Conservation (phyloP, 2,329 filamentous ascomycete species). For the Chrysoporthe deuterocubensis region DNA sequence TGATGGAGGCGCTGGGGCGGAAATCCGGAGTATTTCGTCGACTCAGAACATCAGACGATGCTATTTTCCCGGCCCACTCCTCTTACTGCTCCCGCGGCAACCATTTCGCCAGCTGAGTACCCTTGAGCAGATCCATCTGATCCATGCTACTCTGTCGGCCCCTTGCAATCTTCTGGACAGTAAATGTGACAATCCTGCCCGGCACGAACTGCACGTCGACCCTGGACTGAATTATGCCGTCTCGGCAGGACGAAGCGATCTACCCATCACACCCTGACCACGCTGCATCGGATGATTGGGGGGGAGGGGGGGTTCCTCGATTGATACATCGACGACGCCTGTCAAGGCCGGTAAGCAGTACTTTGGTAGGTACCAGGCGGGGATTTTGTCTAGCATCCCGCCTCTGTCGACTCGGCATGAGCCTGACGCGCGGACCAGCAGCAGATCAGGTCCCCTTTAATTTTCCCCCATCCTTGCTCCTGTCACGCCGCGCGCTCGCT, state of each 20-base stretch:
- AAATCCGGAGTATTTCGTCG: constrained; percentile 27
- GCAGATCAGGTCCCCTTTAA: constrained; percentile 27
- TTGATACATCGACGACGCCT: constrained; percentile 3
- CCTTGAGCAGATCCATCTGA: constrained; percentile 18
- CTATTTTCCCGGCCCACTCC: constrained; percentile 23
- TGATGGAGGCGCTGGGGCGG: constrained; percentile 16
- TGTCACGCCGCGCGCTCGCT: constrained; percentile 15
- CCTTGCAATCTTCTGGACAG: constrained; percentile 25
- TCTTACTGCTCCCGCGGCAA: constrained; percentile 4
- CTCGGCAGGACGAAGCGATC: constrained; percentile 9
- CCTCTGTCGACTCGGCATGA: constrained; percentile 23
- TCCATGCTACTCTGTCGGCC: constrained; percentile 5
- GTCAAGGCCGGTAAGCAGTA: background rate
- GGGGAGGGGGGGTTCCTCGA: background rate
- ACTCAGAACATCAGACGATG: constrained; percentile 29
- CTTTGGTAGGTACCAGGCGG: background rate
- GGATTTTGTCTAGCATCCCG: constrained; percentile 18
- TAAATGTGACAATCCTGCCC: constrained; percentile 20
- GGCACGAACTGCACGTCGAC: constrained; percentile 18
- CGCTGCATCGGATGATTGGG: background rate
- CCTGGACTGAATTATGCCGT: constrained; percentile 3
- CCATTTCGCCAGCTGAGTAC: constrained; percentile 10
- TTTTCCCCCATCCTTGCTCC: constrained; percentile 19
- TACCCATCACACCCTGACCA: background rate
- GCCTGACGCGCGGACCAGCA: constrained; percentile 29